Evolutionary conservation across 2,329 filamentous ascomycete species (phyloP), one percentile per base, ranked within the genome.

Genomic region (Sarocladium strictum): DNA sequence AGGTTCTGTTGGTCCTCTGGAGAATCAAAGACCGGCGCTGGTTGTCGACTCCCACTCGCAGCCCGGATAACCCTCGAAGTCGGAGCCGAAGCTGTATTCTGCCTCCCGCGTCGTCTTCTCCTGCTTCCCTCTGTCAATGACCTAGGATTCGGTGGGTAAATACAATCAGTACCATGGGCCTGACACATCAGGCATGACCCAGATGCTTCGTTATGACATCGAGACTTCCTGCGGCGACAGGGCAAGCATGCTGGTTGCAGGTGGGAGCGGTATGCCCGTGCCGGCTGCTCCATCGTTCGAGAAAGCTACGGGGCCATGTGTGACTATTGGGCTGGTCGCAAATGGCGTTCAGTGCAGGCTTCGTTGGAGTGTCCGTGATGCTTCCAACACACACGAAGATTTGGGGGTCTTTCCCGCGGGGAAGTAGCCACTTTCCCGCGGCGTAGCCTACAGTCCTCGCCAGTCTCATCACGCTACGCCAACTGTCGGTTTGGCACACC

Each of bases 191-290:
- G 65, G 60, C 82, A 85, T 5, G 73, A 72, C 53, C 76, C 68
- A 2, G 74, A 72, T 14, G 77, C 67, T 60, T 83, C 80, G 32
- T 81, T 76, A 15, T 80, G 82, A 63, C 83, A 85, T 59, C 83
- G 73, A 2, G 80, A 82, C 64, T 85, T 85, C 56, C 83, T 75
- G 57, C 77, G 76, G 54, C 83, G 75, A 61, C 83, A 86, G 12
- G 81, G 70, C 53, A 80, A 69, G 67, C 83, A 85, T 10, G 82
- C 82, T 49, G 81, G 80, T 38, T 79, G 76, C 57, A 82, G 76
- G 67, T 85, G 82, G 6, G 81, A 85, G 56, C 81, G 72, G 62
- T 85, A 85, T 2, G 81, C 81, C 43, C 82, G n/a, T 4, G 40
- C 23, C 24, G 40, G 9, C 15, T 45, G 19, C 3, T 5, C 24